These are phyloP conservation scores for Cladorrhinum sp. DNA, from an alignment of 2,329 filamentous ascomycete genomes.

Conservation along the genomic window DNA sequence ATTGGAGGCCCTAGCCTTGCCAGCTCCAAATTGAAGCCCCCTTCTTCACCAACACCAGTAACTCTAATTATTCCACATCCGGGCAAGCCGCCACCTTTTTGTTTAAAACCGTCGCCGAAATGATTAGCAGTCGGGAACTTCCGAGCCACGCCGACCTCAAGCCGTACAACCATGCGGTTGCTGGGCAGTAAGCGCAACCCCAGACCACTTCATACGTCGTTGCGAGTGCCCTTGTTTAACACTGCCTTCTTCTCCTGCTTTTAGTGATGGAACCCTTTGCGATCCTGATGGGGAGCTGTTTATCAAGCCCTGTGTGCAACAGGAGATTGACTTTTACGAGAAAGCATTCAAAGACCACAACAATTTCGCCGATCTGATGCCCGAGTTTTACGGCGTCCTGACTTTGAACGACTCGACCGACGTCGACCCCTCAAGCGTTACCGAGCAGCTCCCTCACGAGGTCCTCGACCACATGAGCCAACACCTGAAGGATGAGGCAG, in stretches of 20 bases:
- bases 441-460: constrained; percentile 45
- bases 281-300: constrained; percentile 80
- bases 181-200: constrained; percentile 69
- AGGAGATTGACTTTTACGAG: constrained; percentile 90
- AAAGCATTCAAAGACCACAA: constrained; percentile 62
- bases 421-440: constrained; percentile 40
- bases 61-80: not conserved
- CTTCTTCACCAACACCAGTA: not conserved
- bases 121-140: constrained; percentile 37
- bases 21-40: not conserved
- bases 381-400: constrained; percentile 78
- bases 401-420: constrained; percentile 58
- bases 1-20: not conserved
- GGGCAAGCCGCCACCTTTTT: not conserved
- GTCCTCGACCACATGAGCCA: constrained; percentile 44
- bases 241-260: not conserved
- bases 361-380: constrained; percentile 77
- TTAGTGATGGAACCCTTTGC: constrained; percentile 84
- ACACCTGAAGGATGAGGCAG: constrained; percentile 39
- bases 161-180: constrained; percentile 72
- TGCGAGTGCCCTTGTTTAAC: constrained; percentile 17
- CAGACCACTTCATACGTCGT: not conserved
- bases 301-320: constrained; percentile 86
- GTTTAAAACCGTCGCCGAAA: constrained; percentile 18
- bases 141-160: constrained; percentile 61